Evolutionary conservation across 306 rosid genomes (phyloP).

Genomic region (Sindora glabra): DNA sequence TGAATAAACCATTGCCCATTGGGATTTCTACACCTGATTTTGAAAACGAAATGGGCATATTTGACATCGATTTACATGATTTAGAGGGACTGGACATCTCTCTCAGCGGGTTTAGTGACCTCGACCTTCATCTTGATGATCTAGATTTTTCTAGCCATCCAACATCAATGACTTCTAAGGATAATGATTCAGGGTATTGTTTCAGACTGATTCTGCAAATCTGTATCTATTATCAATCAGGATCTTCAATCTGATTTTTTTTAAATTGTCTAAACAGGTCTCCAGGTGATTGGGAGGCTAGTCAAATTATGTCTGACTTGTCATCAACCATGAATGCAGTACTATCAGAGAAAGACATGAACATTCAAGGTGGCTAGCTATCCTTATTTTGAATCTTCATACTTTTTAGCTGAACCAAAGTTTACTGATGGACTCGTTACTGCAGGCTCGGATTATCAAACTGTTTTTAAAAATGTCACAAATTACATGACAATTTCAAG

Average conservation of each 20-base stretch:
- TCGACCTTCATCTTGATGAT: slow-evolving; percentile 49
- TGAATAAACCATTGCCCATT: slow-evolving; percentile 23
- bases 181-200: slow-evolving; percentile 54
- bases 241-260: slow-evolving; percentile 7
- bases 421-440: neutral
- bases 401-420: neutral
- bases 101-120: slow-evolving; percentile 54
- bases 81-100: slow-evolving; percentile 65
- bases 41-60: slow-evolving; percentile 40
- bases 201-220: slow-evolving; percentile 6
- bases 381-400: neutral
- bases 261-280: slow-evolving; percentile 27
- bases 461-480: slow-evolving; percentile 44
- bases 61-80: slow-evolving; percentile 45
- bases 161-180: slow-evolving; percentile 21
- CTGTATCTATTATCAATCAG: neutral
- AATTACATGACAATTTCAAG: slow-evolving; percentile 52
- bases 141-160: slow-evolving; percentile 40
- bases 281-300: slow-evolving; percentile 26
- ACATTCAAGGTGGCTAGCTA: slow-evolving; percentile 32
- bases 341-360: slow-evolving; percentile 39
- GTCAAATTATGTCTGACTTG: slow-evolving; percentile 43
- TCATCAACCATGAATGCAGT: slow-evolving; percentile 47
- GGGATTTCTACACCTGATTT: slow-evolving; percentile 40
- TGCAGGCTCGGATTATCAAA: slow-evolving; percentile 46